Percentiles rank a stretch among this genome's conserved stretches.
phyloP scores from a whole-genome alignment of 2,329 filamentous ascomycete species.

The Epichloe coenophiala region DNA sequence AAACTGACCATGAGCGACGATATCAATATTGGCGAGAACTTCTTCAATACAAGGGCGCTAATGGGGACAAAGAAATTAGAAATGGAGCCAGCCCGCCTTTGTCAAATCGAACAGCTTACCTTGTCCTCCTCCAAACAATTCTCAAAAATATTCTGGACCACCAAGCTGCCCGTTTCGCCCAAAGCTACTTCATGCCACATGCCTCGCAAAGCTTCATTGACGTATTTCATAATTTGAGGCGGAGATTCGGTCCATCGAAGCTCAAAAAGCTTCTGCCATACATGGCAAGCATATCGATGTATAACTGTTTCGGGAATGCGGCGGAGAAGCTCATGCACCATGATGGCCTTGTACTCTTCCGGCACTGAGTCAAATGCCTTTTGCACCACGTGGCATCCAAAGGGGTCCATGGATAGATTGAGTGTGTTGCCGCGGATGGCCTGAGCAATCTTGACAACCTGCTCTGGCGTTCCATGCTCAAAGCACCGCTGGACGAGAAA shows the following conservation, averaged over 20 bases:
- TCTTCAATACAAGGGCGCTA: slow-evolving; percentile 95
- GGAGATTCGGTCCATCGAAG: slow-evolving; percentile 89
- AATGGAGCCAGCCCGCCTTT: background rate
- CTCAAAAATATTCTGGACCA: slow-evolving; percentile 99
- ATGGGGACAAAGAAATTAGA: background rate
- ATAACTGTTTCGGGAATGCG: slow-evolving; percentile 96
- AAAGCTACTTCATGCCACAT: slow-evolving; percentile 99
- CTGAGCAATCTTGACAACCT: slow-evolving; percentile 88
- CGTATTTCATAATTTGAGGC: slow-evolving; percentile 95
- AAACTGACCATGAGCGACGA: slow-evolving; percentile 93
- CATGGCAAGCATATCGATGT: slow-evolving; percentile 95
- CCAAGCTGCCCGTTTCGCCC: slow-evolving; percentile 91
- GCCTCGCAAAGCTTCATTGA: slow-evolving; percentile 84
- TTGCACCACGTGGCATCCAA: slow-evolving; percentile 95
- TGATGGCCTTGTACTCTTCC: slow-evolving; percentile 93
- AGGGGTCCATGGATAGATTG: slow-evolving; percentile 93
- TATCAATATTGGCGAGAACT: slow-evolving; percentile 86
- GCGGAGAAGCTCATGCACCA: slow-evolving; percentile 95
- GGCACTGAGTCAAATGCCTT: slow-evolving; percentile 97
- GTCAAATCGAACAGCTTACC: slow-evolving; percentile 32
- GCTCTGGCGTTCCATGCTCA: slow-evolving; percentile 89
- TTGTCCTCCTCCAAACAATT: slow-evolving; percentile 98
- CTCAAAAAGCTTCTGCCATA: slow-evolving; percentile 99
- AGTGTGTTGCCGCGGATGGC: slow-evolving; percentile 89
- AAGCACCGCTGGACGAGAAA: slow-evolving; percentile 98